A percentile compares a stretch with the other conserved stretches of the same genome.
Evolutionary conservation across 306 rosid genomes (phyloP).

Genomic region (Hippophae rhamnoides): DNA sequence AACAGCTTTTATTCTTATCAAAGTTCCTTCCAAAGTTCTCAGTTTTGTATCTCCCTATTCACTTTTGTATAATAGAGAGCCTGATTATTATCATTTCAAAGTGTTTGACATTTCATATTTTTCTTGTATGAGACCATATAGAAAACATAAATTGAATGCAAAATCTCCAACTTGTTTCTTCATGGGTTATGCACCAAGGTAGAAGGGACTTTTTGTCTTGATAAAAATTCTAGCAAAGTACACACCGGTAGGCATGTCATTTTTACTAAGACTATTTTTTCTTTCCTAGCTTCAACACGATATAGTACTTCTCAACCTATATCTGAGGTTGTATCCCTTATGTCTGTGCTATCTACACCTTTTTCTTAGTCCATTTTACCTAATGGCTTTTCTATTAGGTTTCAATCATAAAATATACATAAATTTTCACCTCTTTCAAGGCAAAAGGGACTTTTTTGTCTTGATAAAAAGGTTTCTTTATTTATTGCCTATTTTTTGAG

Average conservation of each 20-base stretch:
- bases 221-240: rapidly evolving
- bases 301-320: no score
- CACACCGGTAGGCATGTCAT: not conserved
- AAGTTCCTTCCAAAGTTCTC: not conserved
- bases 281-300: no score
- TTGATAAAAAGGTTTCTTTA: no score
- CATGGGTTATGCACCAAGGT: not conserved
- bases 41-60: not conserved
- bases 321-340: no score
- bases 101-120: not conserved
- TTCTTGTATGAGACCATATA: not conserved
- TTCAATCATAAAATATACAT: no score
- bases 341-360: no score
- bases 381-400: no score
- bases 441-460: no score
- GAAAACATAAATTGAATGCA: not conserved
- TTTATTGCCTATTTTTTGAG: no score
- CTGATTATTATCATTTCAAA: not conserved
- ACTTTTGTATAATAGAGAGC: not conserved
- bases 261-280: not conserved
- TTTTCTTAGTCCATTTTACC: no score
- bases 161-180: not conserved
- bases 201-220: not conserved
- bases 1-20: not conserved
- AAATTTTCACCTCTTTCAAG: no score